phyloP scores from a whole-genome alignment of 176 grass and related monocot species.

The Musa troglodytarum region DNA sequence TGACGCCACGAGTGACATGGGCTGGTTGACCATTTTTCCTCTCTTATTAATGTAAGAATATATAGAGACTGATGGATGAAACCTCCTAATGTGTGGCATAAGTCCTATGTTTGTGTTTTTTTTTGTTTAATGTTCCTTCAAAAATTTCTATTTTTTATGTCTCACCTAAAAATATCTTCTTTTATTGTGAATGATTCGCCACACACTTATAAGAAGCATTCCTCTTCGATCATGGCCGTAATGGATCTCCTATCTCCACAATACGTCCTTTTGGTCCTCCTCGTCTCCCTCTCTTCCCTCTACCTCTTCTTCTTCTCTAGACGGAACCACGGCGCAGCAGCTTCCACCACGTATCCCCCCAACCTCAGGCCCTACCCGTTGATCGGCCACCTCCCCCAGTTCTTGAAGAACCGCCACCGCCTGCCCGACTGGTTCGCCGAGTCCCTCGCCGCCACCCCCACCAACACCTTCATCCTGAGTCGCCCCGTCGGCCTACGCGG shows the following conservation, averaged over 20 bases:
- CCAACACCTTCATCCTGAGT: constrained; percentile 14
- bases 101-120: too few relatives aligned
- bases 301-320: not conserved
- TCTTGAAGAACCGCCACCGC: constrained; percentile 25
- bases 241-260: not conserved
- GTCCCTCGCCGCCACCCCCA: constrained; percentile 18
- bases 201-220: not conserved
- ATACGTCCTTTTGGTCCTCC: not conserved
- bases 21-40: too few relatives aligned
- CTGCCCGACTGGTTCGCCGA: constrained; percentile 26
- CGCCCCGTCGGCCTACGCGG: not conserved
- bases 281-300: not conserved
- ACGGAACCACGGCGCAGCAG: too few relatives aligned
- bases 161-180: too few relatives aligned
- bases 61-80: too few relatives aligned
- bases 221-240: not conserved
- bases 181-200: too few relatives aligned
- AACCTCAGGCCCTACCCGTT: not conserved
- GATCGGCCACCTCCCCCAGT: constrained; percentile 26
- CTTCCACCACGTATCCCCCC: not conserved
- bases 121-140: too few relatives aligned
- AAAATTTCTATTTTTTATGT: too few relatives aligned
- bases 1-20: too few relatives aligned
- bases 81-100: too few relatives aligned
- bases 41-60: too few relatives aligned